Conservation (phyloP, 176 grass and related monocot species). For the Miscanthus lutarioriparius region DNA sequence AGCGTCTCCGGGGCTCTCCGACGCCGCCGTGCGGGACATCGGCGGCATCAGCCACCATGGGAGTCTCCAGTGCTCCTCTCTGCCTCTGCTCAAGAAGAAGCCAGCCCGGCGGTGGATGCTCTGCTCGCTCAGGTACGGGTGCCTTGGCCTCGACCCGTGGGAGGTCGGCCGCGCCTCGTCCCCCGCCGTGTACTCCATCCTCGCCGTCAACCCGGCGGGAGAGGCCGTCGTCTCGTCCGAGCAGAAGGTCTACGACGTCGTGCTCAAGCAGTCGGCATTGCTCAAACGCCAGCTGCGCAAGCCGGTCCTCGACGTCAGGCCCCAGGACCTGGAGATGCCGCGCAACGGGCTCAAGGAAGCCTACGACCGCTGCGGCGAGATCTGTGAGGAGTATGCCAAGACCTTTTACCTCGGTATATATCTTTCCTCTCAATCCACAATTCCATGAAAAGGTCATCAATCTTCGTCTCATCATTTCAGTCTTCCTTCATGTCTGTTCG, state of each 20-base stretch:
- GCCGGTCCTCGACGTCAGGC: slow-evolving; percentile 10
- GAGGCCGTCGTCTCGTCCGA: slow-evolving; percentile 69
- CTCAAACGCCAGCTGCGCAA: slow-evolving; percentile 53
- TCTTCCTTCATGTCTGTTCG: background rate
- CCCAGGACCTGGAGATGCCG: slow-evolving; percentile 35
- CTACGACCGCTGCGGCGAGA: slow-evolving; percentile 69
- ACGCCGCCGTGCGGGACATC: background rate
- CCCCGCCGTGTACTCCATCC: slow-evolving; percentile 53
- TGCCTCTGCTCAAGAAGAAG: slow-evolving; percentile 15
- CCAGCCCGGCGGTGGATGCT: background rate
- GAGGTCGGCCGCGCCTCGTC: background rate
- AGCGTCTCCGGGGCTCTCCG: background rate
- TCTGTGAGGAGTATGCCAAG: slow-evolving; percentile 93
- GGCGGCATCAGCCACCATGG: background rate
- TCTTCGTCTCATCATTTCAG: background rate
- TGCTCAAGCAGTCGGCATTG: slow-evolving; percentile 81
- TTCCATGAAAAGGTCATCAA: background rate
- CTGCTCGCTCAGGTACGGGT: slow-evolving; percentile 59
- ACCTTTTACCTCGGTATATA: slow-evolving; percentile 84
- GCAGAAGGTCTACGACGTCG: slow-evolving; percentile 89
- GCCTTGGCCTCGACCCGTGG: slow-evolving; percentile 43
- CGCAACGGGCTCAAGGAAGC: slow-evolving; percentile 69
- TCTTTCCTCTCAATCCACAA: background rate
- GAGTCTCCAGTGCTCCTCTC: slow-evolving; percentile 20
- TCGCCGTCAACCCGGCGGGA: slow-evolving; percentile 49